Evolutionary conservation across 2,329 filamentous ascomycete genomes (phyloP), one percentile per base, ranked within the genome.

Genomic region (Trichoderma breve): DNA sequence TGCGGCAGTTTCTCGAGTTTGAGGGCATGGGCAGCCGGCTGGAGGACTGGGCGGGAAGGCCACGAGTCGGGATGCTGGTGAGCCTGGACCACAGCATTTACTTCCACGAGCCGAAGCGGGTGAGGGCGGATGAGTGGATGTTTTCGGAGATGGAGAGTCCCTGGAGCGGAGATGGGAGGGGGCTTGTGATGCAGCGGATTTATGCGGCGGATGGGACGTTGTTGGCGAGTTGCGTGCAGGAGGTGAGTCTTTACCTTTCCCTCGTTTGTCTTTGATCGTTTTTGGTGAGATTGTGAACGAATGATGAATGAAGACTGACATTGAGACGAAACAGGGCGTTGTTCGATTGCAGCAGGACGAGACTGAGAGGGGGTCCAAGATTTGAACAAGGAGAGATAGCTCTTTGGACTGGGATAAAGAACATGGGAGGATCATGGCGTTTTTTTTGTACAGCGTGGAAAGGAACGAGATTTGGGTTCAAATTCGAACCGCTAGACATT

Each of bases 1-100:
- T 87, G 9, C 76, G 76, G 58, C 76, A 75, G 73, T 72, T 85
- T 70, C 82, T 83, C 58, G 82, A 83, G 67, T 81, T 81, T 47
- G 86, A 86, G 75, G 84, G 82, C 51, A 78, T 80, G 75, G 80
- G 80, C 4, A 67, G 79, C 36, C 36, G 55, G 21, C 77, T 87
- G 69, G 85, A 87, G 73, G 86, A 87, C 55, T 85, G 85, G 79
- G 81, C 82, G 70, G 81, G 80, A 3, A 82, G 86, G 55, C 90
- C 89, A 4, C 84, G 87, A 77, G 83, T 95, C 64, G 92, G 92
- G n/a, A 96, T 96, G 93, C 90, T 94, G 87, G 93, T 96, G 66
- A 92, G 89, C 75, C 82, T 95, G 66, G 93, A 96, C 79, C 93
- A 96, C 80, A 88, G 86, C 65, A 91, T 91, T 74, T 91, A 91